These are phyloP conservation scores for Dictyostelium purpureum DNA, from an alignment of 78 protist species.

Conservation along the genomic window DNA sequence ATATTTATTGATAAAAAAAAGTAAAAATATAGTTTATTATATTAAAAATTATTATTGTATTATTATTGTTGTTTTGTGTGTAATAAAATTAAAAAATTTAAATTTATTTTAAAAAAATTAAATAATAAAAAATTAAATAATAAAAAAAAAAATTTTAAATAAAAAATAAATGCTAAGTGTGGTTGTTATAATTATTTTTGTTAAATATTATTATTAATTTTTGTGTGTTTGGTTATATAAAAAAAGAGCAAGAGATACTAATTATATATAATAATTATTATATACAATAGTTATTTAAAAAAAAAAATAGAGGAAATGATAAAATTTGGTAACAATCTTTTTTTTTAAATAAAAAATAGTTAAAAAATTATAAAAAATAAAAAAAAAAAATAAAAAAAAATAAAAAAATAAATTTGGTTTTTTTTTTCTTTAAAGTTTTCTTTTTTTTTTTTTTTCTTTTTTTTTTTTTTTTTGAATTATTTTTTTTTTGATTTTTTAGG, in stretches of 20 bases:
- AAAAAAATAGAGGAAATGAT: background rate
- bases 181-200: too few species aligned
- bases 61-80: background rate
- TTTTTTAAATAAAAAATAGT: background rate
- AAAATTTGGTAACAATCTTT: background rate
- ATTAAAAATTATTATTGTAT: background rate
- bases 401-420: background rate
- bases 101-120: background rate
- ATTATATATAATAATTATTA: too few species aligned
- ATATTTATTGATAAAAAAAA: background rate
- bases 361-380: background rate
- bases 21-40: background rate
- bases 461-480: too few species aligned
- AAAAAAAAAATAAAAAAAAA: background rate
- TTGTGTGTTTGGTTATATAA: too few species aligned
- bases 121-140: too few species aligned
- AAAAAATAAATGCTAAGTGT: too few species aligned
- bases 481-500: background rate
- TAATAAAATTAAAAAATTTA: background rate
- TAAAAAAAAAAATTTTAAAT: too few species aligned
- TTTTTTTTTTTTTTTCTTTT: too few species aligned
- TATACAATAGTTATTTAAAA: background rate
- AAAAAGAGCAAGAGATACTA: too few species aligned
- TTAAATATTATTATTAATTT: too few species aligned
- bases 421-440: background rate